A percentile compares a stretch with the other conserved stretches of the same genome.
Evolutionary conservation across 2,329 filamentous ascomycete species (phyloP).

Genomic region (Colletotrichum coccodes): DNA sequence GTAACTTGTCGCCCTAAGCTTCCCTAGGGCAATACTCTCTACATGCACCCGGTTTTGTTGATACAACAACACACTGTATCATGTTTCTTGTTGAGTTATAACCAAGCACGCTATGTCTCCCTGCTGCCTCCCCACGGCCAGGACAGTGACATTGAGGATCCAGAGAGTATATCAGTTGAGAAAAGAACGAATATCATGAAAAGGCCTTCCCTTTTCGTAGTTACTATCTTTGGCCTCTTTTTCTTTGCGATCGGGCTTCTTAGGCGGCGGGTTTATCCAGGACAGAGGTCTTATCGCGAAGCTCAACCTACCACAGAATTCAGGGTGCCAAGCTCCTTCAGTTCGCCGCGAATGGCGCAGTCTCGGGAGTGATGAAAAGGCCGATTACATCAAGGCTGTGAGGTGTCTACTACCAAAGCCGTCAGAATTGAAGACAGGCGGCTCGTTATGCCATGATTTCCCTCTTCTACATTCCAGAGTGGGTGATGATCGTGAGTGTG

Average conservation of each 20-base stretch:
- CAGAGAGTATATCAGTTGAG: background rate
- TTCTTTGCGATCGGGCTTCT: background rate
- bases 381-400: background rate
- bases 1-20: background rate
- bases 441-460: background rate
- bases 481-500: background rate
- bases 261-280: background rate
- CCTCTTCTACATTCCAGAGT: background rate
- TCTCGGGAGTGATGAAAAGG: background rate
- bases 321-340: background rate
- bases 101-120: background rate
- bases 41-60: no score
- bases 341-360: background rate
- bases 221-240: background rate
- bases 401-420: background rate
- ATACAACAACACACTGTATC: background rate
- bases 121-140: background rate
- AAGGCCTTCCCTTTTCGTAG: background rate
- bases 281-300: background rate
- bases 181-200: background rate
- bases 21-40: background rate
- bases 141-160: background rate
- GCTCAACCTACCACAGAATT: background rate
- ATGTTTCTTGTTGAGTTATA: background rate
- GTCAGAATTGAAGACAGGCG: background rate